Conservation (phyloP, 148 eudicot genomes). For the Tetragonia tetragonoides region DNA sequence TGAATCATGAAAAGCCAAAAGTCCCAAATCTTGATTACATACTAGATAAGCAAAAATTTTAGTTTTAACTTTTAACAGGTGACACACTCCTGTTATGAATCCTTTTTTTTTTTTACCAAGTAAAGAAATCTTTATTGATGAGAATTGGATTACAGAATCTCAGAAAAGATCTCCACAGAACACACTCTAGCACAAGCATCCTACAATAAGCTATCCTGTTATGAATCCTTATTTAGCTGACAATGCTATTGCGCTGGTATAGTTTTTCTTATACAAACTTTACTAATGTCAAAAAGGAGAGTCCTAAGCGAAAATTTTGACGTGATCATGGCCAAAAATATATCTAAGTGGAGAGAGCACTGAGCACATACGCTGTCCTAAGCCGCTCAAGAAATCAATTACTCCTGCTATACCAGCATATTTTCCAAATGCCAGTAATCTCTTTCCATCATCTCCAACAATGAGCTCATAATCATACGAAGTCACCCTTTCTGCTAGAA, state of each 20-base stretch:
- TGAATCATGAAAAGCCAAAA: constrained; percentile 9
- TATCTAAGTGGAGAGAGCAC: constrained; percentile 24
- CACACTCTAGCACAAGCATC: too few species aligned
- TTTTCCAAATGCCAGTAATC: constrained; percentile 89
- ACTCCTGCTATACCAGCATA: constrained; percentile 98
- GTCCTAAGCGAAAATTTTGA: neutral
- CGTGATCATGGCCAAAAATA: neutral
- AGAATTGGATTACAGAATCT: too few species aligned
- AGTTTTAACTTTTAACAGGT: neutral
- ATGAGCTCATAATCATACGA: constrained; percentile 97
- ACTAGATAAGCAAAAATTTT: neutral
- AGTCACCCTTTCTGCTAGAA: constrained; percentile 72
- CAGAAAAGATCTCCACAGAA: too few species aligned
- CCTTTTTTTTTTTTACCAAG: too few species aligned
- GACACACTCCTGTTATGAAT: neutral
- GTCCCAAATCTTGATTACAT: constrained; percentile 4
- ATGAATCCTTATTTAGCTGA: too few species aligned
- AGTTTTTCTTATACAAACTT: neutral
- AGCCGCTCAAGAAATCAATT: constrained; percentile 78
- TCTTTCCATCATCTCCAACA: constrained; percentile 76
- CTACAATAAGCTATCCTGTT: too few species aligned
- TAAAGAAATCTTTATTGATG: too few species aligned
- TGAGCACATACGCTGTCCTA: constrained; percentile 76
- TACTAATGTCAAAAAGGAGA: neutral
- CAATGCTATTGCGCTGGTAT: neutral